A percentile compares a stretch with the other conserved stretches of the same genome.
Conservation (phyloP, 1,139 yeast species). For the Magnusiomyces ingens region DNA sequence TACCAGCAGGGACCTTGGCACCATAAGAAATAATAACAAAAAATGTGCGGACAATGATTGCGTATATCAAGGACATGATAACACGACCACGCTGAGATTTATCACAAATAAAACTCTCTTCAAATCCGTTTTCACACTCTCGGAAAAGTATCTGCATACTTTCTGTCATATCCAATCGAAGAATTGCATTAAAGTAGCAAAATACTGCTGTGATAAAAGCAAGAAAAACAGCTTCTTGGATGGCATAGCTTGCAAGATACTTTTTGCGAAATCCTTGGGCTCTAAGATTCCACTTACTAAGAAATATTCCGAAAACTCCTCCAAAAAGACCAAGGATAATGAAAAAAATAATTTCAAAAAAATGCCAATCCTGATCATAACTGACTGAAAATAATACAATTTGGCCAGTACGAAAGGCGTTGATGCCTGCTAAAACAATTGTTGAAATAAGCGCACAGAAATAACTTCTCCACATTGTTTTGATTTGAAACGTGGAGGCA, state of each 20-base stretch:
- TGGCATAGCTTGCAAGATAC: conserved; percentile 50
- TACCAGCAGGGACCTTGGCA: conserved; percentile 89
- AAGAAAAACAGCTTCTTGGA: conserved; percentile 64
- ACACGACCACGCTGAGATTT: conserved; percentile 27
- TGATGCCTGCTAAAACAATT: conserved; percentile 58
- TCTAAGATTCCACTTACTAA: conserved; percentile 70
- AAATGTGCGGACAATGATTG: conserved; percentile 63
- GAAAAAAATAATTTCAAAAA: conserved; percentile 76
- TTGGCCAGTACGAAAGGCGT: conserved; percentile 93
- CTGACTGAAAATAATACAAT: conserved; percentile 84
- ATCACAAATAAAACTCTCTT: conserved; percentile 27
- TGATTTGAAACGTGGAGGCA: conserved; percentile 59
- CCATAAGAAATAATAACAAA: conserved; percentile 85
- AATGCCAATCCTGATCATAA: conserved; percentile 82
- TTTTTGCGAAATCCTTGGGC: conserved; percentile 74
- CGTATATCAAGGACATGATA: conserved; percentile 52
- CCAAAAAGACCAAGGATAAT: conserved; percentile 81
- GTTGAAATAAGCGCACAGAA: conserved; percentile 89
- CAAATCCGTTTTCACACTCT: conserved; percentile 54
- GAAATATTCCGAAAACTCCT: conserved; percentile 78
- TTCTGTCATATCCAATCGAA: conserved; percentile 88
- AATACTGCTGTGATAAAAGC: conserved; percentile 66
- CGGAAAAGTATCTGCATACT: conserved; percentile 85
- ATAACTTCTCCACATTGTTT: conserved; percentile 86
- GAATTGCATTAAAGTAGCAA: conserved; percentile 77